Percentiles rank a stretch among this genome's conserved stretches.
These are phyloP conservation scores for Allomyces macrogynus DNA, from an alignment of 192 early-diverging fungal species.

Conservation along the genomic window DNA sequence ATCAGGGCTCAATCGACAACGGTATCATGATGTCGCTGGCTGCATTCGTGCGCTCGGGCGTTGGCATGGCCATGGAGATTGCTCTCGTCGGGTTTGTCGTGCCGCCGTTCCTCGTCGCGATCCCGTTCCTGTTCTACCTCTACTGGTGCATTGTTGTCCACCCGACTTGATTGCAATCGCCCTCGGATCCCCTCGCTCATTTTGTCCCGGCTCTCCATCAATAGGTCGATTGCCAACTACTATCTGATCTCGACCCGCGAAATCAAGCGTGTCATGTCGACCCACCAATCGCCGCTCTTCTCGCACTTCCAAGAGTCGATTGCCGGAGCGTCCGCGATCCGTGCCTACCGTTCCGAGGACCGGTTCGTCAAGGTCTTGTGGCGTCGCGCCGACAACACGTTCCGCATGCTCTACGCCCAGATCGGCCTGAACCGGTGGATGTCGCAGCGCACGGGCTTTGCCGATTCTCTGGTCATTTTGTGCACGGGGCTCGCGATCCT, in stretches of 20 bases:
- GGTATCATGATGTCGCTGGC: constrained; percentile 22
- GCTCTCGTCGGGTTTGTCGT: constrained; percentile 41
- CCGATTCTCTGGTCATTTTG: constrained; percentile 57
- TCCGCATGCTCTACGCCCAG: constrained; percentile 67
- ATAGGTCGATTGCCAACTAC: constrained; percentile 29
- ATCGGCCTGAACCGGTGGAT: constrained; percentile 81
- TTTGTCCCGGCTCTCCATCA: no score
- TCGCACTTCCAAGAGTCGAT: constrained; percentile 69
- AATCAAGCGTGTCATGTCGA: constrained; percentile 70
- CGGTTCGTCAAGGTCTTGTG: constrained; percentile 41
- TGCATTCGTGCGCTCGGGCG: constrained; percentile 26
- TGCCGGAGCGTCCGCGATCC: constrained; percentile 53
- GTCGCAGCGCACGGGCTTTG: constrained; percentile 58
- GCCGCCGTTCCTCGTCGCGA: constrained; percentile 50
- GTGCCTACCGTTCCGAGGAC: constrained; percentile 57
- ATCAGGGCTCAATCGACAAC: constrained; percentile 45
- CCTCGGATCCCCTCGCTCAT: no score
- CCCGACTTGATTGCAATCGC: no score
- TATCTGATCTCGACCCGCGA: constrained; percentile 68
- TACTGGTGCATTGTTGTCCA: constrained; percentile 15
- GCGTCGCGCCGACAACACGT: constrained; percentile 48
- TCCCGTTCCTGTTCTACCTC: constrained; percentile 25
- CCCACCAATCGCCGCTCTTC: constrained; percentile 51
- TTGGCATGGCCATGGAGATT: constrained; percentile 35
- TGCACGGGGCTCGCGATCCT: constrained; percentile 47